A percentile compares a stretch with the other conserved stretches of the same genome.
Evolutionary conservation across 345 rosid genomes (phyloP).

Genomic region (Eucalyptus marginata): DNA sequence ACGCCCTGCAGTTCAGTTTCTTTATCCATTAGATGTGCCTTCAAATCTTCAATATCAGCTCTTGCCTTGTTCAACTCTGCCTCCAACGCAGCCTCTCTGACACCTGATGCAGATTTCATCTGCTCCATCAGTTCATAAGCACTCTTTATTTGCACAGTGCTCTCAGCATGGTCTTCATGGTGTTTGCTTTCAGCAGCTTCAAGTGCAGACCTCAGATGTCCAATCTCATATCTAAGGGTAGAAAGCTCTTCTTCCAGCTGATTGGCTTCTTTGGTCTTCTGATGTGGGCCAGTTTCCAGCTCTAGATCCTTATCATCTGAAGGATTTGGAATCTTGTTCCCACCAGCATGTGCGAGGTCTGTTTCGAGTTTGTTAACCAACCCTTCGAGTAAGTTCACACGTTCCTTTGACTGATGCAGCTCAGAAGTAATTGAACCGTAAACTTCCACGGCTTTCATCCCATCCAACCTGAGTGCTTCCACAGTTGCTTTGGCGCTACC

Average conservation of each 20-base stretch:
- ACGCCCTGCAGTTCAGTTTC: conserved; percentile 71
- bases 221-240: conserved; percentile 47
- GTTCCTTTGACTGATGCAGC: conserved; percentile 55
- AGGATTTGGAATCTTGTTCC: background rate
- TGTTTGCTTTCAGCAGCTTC: conserved; percentile 33
- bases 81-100: conserved; percentile 49
- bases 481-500: conserved; percentile 61
- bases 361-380: conserved; percentile 22
- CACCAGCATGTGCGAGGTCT: background rate
- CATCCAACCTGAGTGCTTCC: conserved; percentile 52
- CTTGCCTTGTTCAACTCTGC: conserved; percentile 50
- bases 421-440: conserved; percentile 49
- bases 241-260: conserved; percentile 35
- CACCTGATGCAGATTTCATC: conserved; percentile 19
- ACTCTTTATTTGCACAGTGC: conserved; percentile 25
- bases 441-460: conserved; percentile 44
- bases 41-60: conserved; percentile 50
- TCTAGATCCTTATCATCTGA: conserved; percentile 5
- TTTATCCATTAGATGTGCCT: conserved; percentile 75
- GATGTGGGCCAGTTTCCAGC: conserved; percentile 11
- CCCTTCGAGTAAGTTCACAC: conserved; percentile 41
- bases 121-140: conserved; percentile 38
- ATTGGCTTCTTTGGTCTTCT: conserved; percentile 16
- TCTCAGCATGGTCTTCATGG: conserved; percentile 24
- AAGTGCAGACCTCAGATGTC: conserved; percentile 32